Base-by-base conservation (phyloP, 768 basidiomycete genomes). In the Candolleomyces eurysporus region DNA sequence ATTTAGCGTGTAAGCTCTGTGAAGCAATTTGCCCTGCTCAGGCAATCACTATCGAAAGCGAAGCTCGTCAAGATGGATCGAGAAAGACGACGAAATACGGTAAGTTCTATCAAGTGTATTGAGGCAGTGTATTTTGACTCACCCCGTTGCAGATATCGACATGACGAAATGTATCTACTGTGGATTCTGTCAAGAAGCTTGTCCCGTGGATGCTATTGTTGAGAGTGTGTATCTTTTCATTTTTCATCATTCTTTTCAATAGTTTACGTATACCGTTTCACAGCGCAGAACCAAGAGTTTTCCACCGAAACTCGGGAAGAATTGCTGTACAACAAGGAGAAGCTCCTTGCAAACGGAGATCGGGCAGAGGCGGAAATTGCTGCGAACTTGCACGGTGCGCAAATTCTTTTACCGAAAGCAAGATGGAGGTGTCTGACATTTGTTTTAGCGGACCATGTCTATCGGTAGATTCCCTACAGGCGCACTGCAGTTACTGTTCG, bases 91-190 rank as follows among this genome's bases (percentile, higher is more conserved):
- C 97, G 32, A 92, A 94, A 88, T 99, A 98, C 69, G 97, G 94
- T 91, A 58, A 57, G 84, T 72, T 50, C 36, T 16, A 50, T 43
- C 55, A 21, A 39, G 21, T 26, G 58, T 11, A n/a, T 40, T 17
- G 42, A 59, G 48, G 52, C 43, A 53, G 51, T 60, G 59, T 58
- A 48, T 53, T 60, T 26, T 50, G 36, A 61, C 36, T 5, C 49
- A 45, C 53, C 49, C 40, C 31, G 55, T 54, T 40, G 7, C 21
- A 96, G 94, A 98, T 77, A 95, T 98, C 69, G 97, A 99, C 75
- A 99, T 99, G 97, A 99, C 97, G 62, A 98, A 96, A 82, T 98
- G 97, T 78, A 99, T 99, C 70, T 99, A 99, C 81, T 99, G 97
- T 76, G 97, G 97, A 58, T 98, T 98, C 83, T 98, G 97, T 75